Conservation (phyloP, 306 rosid genomes). For the Dryas alaskensis region DNA sequence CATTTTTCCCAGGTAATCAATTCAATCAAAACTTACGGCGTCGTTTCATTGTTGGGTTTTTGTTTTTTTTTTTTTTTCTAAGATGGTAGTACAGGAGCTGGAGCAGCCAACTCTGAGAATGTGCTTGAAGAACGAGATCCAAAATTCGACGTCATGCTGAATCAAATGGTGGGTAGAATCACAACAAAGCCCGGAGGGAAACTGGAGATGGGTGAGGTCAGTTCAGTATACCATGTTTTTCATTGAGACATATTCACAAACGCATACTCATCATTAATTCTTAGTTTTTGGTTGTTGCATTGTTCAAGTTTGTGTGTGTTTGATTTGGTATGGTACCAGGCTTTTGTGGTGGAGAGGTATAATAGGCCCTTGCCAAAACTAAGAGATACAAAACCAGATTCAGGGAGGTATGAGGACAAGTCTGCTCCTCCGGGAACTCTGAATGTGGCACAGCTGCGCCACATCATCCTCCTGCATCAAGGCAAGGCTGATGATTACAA, state of each 20-base stretch:
- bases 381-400: constrained; percentile 63
- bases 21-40: neutral
- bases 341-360: constrained; percentile 63
- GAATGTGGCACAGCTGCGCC: constrained; percentile 80
- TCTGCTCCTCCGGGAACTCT: constrained; percentile 67
- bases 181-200: constrained; percentile 83
- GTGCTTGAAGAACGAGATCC: constrained; percentile 75
- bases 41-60: constrained; percentile 22
- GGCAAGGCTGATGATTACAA: constrained; percentile 80
- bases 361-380: constrained; percentile 76
- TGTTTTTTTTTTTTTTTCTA: neutral
- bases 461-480: constrained; percentile 59
- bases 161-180: constrained; percentile 84
- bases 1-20: neutral
- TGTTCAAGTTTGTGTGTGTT: neutral
- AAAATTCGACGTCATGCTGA: constrained; percentile 79
- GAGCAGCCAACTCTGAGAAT: constrained; percentile 39
- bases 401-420: constrained; percentile 60
- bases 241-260: too few species aligned
- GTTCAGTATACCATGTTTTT: constrained; percentile 13
- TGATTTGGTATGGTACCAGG: constrained; percentile 46
- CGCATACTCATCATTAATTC: neutral
- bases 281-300: neutral
- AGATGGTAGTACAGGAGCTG: constrained; percentile 46
- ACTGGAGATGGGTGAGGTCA: constrained; percentile 93